Evolutionary conservation across 768 basidiomycete species (phyloP).

Genomic region (Gymnopilus dilepis): DNA sequence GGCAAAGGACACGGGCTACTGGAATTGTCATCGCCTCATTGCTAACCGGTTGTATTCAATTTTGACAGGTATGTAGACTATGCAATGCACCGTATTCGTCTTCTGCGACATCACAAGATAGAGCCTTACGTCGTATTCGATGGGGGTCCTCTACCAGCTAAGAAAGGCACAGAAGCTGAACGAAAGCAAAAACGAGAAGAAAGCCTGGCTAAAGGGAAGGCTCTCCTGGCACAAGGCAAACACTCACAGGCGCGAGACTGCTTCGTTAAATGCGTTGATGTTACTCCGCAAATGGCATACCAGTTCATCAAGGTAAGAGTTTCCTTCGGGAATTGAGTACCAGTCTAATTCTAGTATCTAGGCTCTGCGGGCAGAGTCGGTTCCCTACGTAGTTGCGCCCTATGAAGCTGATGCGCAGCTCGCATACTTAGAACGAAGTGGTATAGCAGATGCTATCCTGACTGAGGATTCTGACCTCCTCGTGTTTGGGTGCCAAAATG

Average conservation of each 20-base stretch:
- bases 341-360: slow-evolving; percentile 37
- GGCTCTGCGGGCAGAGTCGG: slow-evolving; percentile 83
- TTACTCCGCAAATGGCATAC: slow-evolving; percentile 96
- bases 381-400: slow-evolving; percentile 91
- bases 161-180: slow-evolving; percentile 86
- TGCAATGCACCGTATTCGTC: slow-evolving; percentile 89
- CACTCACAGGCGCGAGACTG: slow-evolving; percentile 82
- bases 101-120: slow-evolving; percentile 84
- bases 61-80: slow-evolving; percentile 88
- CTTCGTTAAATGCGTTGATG: slow-evolving; percentile 91
- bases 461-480: slow-evolving; percentile 98
- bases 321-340: too few relatives aligned
- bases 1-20: too few relatives aligned
- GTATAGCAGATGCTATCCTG: slow-evolving; percentile 87
- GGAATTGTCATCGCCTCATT: too few relatives aligned
- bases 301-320: slow-evolving; percentile 95
- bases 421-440: slow-evolving; percentile 84
- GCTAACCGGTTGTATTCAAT: neutral
- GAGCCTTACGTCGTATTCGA: slow-evolving; percentile 95
- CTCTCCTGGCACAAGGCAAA: slow-evolving; percentile 78
- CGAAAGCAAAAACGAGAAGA: slow-evolving; percentile 80
- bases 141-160: slow-evolving; percentile 94
- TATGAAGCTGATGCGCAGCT: slow-evolving; percentile 99
- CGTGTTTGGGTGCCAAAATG: slow-evolving; percentile 93
- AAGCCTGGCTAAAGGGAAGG: slow-evolving; percentile 73